These are phyloP conservation scores for Pythium oligandrum DNA, from an alignment of 352 stramenopile species.

Conservation along the genomic window DNA sequence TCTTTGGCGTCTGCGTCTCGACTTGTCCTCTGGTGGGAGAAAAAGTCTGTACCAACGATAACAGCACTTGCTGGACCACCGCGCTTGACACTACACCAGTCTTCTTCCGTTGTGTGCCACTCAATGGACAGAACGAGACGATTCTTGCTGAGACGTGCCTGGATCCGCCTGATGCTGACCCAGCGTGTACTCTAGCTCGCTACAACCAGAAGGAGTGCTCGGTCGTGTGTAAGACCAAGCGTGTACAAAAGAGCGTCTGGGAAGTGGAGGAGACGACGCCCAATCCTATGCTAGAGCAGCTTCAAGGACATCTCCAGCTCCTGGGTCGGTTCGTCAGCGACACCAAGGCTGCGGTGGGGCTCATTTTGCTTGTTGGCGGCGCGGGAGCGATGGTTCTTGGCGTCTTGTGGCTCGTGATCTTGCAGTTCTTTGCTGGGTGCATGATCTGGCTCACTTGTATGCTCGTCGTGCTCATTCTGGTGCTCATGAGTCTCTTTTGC, in stretches of 20 bases:
- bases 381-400: slow-evolving; percentile 48
- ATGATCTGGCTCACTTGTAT: slow-evolving; percentile 81
- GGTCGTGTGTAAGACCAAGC: slow-evolving; percentile 56
- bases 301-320: slow-evolving; percentile 56
- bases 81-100: slow-evolving; percentile 44
- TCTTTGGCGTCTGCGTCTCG: slow-evolving; percentile 77
- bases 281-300: slow-evolving; percentile 65
- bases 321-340: slow-evolving; percentile 72
- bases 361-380: slow-evolving; percentile 55
- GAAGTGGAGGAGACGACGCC: slow-evolving; percentile 44
- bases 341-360: slow-evolving; percentile 49
- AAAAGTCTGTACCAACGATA: slow-evolving; percentile 67
- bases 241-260: slow-evolving; percentile 60
- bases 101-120: slow-evolving; percentile 73
- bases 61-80: slow-evolving; percentile 56
- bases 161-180: slow-evolving; percentile 50
- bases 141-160: slow-evolving; percentile 53
- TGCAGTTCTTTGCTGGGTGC: slow-evolving; percentile 73
- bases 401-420: slow-evolving; percentile 62
- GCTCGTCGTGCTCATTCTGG: slow-evolving; percentile 50
- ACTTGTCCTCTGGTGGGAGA: slow-evolving; percentile 45
- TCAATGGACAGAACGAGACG: slow-evolving; percentile 61
- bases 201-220: slow-evolving; percentile 31
- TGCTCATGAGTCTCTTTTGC: slow-evolving; percentile 74
- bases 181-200: slow-evolving; percentile 35